phyloP scores from a whole-genome alignment of 192 early-diverging fungal genomes.

The Gonapodya prolifera region DNA sequence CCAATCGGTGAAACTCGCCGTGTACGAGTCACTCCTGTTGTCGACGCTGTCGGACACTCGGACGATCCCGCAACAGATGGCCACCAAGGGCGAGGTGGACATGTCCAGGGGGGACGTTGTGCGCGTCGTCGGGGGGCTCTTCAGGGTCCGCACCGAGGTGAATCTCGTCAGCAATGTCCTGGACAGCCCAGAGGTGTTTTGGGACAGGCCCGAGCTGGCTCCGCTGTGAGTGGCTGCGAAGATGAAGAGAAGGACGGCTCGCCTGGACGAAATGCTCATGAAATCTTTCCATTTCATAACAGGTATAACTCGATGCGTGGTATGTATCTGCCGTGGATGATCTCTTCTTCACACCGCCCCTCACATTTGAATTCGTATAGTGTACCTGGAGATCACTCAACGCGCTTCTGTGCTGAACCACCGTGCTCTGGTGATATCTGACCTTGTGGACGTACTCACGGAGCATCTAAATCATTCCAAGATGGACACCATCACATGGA shows the following conservation, averaged over 20 bases:
- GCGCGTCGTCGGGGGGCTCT: slow-evolving; percentile 28
- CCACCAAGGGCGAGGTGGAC: slow-evolving; percentile 78
- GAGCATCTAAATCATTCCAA: slow-evolving; percentile 78
- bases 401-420: slow-evolving; percentile 88
- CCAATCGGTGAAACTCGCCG: slow-evolving; percentile 84
- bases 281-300: too few species aligned
- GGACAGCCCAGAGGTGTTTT: slow-evolving; percentile 89
- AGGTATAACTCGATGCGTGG: not conserved
- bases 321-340: not conserved
- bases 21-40: slow-evolving; percentile 86
- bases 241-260: too few species aligned
- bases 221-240: slow-evolving; percentile 30
- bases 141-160: slow-evolving; percentile 79
- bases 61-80: slow-evolving; percentile 86
- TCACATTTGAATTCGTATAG: not conserved
- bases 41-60: slow-evolving; percentile 79
- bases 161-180: slow-evolving; percentile 79
- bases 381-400: slow-evolving; percentile 52
- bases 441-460: slow-evolving; percentile 89
- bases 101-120: slow-evolving; percentile 43
- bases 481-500: slow-evolving; percentile 44
- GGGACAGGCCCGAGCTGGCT: slow-evolving; percentile 73
- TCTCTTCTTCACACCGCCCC: not conserved
- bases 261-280: too few species aligned
- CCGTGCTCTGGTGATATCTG: slow-evolving; percentile 74